Percentiles rank a stretch among this genome's conserved stretches.
Conservation (phyloP, 2,329 filamentous ascomycete species). For the Pestalotiopsis sp. region DNA sequence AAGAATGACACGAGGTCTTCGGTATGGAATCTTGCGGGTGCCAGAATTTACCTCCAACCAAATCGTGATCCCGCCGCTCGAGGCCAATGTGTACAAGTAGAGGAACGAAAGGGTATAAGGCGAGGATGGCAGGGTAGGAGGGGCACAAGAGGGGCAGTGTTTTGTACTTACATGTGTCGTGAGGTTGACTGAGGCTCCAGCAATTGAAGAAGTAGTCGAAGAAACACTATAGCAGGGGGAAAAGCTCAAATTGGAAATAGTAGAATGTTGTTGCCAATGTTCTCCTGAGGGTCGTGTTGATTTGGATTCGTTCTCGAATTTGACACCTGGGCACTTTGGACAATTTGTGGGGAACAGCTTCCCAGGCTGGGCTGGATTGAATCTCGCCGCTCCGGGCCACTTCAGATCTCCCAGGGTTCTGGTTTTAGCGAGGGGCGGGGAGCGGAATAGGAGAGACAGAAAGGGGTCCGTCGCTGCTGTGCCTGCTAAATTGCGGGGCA, state of each 20-base stretch:
- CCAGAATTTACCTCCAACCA: background rate
- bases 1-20: background rate
- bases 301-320: constrained; percentile 6
- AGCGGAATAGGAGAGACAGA: background rate
- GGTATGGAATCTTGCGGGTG: background rate
- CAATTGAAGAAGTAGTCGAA: background rate
- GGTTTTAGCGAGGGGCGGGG: constrained; percentile 9
- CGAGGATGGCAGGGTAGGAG: background rate
- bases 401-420: constrained; percentile 2
- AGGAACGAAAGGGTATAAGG: background rate
- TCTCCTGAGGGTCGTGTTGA: background rate
- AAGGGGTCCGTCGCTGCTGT: constrained; percentile 3
- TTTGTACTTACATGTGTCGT: background rate
- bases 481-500: background rate
- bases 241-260: background rate
- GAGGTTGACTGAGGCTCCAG: background rate
- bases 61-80: background rate
- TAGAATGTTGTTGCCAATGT: background rate
- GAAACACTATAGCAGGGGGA: background rate
- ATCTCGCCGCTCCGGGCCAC: constrained; percentile 1
- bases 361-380: constrained; percentile 1
- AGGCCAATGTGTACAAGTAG: background rate
- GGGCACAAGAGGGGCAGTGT: background rate
- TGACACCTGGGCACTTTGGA: constrained; percentile 13
- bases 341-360: constrained; percentile 11